Percentiles rank a stretch among this genome's conserved stretches.
phyloP scores from a whole-genome alignment of 2,329 filamentous ascomycete species.

The Fusarium oxysporum region DNA sequence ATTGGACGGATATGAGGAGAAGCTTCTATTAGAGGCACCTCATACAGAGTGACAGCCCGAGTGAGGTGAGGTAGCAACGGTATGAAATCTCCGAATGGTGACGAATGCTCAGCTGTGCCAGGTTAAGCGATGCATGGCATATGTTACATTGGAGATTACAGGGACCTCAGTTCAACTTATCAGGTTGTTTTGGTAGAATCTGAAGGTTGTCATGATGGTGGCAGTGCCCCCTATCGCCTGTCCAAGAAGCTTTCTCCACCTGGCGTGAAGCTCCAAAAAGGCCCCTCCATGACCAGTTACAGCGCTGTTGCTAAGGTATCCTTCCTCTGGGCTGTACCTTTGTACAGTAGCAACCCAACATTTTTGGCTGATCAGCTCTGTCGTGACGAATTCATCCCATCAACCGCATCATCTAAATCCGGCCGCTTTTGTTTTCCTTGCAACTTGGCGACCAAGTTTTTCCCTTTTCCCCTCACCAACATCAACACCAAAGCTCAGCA shows the following conservation, averaged over 20 bases:
- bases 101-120: conserved; percentile 15
- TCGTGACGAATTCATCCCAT: conserved; percentile 26
- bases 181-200: neutral
- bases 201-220: conserved; percentile 12
- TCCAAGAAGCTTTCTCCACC: conserved; percentile 4
- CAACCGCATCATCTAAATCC: neutral
- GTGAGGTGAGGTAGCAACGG: neutral
- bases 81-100: conserved; percentile 6
- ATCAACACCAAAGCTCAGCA: conserved; percentile 13
- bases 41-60: neutral
- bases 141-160: neutral
- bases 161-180: neutral
- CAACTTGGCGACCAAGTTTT: neutral
- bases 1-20: conserved; percentile 24
- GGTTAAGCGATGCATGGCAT: conserved; percentile 7
- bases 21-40: neutral
- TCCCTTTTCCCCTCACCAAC: neutral
- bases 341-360: neutral
- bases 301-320: neutral
- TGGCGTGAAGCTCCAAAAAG: conserved; percentile 13
- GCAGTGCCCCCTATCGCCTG: neutral
- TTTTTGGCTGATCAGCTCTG: neutral
- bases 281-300: neutral
- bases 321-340: neutral
- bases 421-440: neutral